phyloP scores from a whole-genome alignment of 2,329 filamentous ascomycete genomes.

The Ambrosiella cleistominuta region DNA sequence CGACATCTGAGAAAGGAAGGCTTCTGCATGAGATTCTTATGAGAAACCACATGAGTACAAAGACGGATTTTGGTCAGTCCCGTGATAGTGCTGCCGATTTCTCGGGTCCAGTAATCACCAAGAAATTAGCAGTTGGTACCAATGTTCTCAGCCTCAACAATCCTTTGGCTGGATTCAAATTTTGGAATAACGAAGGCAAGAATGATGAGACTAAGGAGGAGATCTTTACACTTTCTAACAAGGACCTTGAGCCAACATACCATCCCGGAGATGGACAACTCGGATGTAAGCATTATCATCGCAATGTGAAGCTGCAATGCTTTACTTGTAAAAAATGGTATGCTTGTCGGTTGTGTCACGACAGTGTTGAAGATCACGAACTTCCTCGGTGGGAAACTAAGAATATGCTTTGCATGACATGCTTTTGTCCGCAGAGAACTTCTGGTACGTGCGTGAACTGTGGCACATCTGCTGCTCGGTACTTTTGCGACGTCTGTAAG shows the following conservation, averaged over 20 bases:
- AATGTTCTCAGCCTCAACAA: slow-evolving; percentile 14
- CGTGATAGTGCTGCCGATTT: neutral
- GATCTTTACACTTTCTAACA: slow-evolving; percentile 34
- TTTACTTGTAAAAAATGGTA: slow-evolving; percentile 83
- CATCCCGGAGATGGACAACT: slow-evolving; percentile 32
- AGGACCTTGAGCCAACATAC: slow-evolving; percentile 45
- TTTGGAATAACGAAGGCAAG: slow-evolving; percentile 34
- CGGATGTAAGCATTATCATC: slow-evolving; percentile 82
- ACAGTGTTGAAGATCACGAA: slow-evolving; percentile 60
- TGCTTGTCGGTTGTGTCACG: slow-evolving; percentile 86
- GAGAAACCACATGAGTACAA: slow-evolving; percentile 37
- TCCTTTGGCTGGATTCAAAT: slow-evolving; percentile 36
- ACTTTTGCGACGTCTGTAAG: slow-evolving; percentile 90
- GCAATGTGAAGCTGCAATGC: slow-evolving; percentile 93
- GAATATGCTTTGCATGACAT: slow-evolving; percentile 97
- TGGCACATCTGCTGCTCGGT: slow-evolving; percentile 60
- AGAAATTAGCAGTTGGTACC: slow-evolving; percentile 13
- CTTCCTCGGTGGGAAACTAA: slow-evolving; percentile 69
- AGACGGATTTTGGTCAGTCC: neutral
- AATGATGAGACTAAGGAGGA: slow-evolving; percentile 19
- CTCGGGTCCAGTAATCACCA: slow-evolving; percentile 15
- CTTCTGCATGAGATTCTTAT: slow-evolving; percentile 55
- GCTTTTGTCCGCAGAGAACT: slow-evolving; percentile 66
- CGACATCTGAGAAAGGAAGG: slow-evolving; percentile 47
- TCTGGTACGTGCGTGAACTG: slow-evolving; percentile 64